phyloP scores from a whole-genome alignment of 2,329 filamentous ascomycete genomes.

The Talaromyces sp. region DNA sequence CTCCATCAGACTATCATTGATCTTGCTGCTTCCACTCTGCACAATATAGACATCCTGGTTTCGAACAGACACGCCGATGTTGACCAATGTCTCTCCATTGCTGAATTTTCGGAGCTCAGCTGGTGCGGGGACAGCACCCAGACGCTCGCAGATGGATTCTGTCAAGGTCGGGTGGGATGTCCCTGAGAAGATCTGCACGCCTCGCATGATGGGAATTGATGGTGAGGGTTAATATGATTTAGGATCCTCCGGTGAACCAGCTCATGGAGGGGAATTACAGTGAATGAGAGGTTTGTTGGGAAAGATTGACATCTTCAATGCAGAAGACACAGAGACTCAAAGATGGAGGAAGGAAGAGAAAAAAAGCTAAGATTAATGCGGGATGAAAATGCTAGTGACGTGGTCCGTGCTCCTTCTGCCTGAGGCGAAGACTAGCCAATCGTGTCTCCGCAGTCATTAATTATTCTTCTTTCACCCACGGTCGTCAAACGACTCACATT shows the following conservation, averaged over 20 bases:
- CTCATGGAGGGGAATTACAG: conserved; percentile 12
- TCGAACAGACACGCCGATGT: conserved; percentile 69
- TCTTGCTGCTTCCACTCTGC: conserved; percentile 90
- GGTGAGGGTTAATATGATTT: conserved; percentile 1
- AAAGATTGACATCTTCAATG: conserved; percentile 19
- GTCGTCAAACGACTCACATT: background rate
- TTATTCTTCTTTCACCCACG: background rate
- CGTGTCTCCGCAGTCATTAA: background rate
- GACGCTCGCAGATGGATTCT: conserved; percentile 63
- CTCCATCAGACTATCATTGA: conserved; percentile 99
- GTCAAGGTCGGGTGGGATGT: conserved; percentile 62
- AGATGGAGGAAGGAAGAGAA: conserved; percentile 17
- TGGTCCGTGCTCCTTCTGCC: conserved; percentile 13
- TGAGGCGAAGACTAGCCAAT: background rate
- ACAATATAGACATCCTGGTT: conserved; percentile 99
- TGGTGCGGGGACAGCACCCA: conserved; percentile 58
- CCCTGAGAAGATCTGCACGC: conserved; percentile 65
- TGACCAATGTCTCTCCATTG: conserved; percentile 68
- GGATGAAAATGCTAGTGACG: background rate
- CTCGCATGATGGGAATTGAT: conserved; percentile 51
- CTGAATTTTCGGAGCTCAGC: conserved; percentile 64
- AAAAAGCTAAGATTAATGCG: conserved; percentile 15
- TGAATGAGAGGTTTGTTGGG: conserved; percentile 17
- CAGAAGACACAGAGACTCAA: conserved; percentile 13
- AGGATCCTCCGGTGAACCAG: conserved; percentile 9